Evolutionary conservation across 176 grass and related monocot genomes (phyloP), one percentile per base, ranked within the genome.

Genomic region (Carex littledalei): DNA sequence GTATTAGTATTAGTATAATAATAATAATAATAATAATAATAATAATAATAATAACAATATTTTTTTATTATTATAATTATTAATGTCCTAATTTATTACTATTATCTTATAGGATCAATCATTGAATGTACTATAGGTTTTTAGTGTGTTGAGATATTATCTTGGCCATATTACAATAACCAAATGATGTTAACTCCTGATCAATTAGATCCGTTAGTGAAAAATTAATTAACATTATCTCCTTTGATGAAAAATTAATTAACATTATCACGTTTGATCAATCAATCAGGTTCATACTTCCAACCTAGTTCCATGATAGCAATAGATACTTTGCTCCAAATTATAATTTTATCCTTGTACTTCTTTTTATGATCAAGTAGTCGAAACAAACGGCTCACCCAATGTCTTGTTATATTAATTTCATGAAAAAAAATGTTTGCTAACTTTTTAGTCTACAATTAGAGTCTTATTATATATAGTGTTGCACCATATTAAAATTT

Each of bases 221-320:
- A 22, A 63, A 12, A 82, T 29, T 82, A 82, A 82, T 82, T 65
- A 82, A 43, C 57, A 82, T 82, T 82, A 82, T 82, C 79, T 24
- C 22, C 76, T n/a, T 82, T 82, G 9, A 50, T 50, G 37, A 35
- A 22, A 63, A 6, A 82, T 9, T 82, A 82, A 65, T 82, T 82
- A 82, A 43, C 34, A 82, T 82, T 82, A 82, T 82, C 79, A 50
- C 22, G 26, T n/a, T 82, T 82, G 47, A 47, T 47, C 34, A 29
- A 63, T 81, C 50, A 47, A 58, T 82, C 58, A 50, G 49, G 70
- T 50, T 50, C 70, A 50, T 67, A 74, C 79, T 63, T 77, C 72
- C 3, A 54, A 26, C 72, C 72, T 77, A 77, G 8, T 77, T 77
- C 2, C 17, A 60, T 60, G 47, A 50, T 50, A 50, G 47, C 47